Conservation (phyloP, 2,329 filamentous ascomycete species). For the Ceratocystis alfenasii region DNA sequence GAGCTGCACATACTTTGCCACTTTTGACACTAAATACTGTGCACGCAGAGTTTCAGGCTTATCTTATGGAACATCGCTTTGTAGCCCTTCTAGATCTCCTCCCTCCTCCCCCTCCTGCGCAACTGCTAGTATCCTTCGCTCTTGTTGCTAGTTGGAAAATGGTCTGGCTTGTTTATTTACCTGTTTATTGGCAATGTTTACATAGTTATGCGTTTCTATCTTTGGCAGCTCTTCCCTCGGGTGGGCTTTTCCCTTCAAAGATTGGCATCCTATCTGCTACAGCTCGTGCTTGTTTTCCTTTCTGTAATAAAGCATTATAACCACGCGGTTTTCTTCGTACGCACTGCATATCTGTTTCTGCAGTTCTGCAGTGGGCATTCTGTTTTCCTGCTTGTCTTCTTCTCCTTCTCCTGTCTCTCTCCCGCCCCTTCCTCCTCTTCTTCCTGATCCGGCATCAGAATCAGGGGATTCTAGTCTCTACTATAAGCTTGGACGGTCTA, state of each 20-base stretch:
- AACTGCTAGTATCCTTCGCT: not conserved
- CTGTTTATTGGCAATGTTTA: not conserved
- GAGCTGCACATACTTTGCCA: not conserved
- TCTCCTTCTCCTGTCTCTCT: too few species aligned
- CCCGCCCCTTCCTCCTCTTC: too few species aligned
- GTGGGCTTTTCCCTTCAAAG: not conserved
- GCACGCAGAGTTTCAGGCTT: conserved; percentile 1
- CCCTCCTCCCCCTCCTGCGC: not conserved
- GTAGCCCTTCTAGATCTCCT: not conserved
- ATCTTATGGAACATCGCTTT: not conserved
- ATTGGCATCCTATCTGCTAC: too few species aligned
- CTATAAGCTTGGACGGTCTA: too few species aligned
- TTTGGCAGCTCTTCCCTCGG: not conserved
- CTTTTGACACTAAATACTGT: not conserved
- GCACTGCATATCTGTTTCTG: too few species aligned
- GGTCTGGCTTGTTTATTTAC: not conserved
- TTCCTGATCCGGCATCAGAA: too few species aligned
- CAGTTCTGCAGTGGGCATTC: too few species aligned
- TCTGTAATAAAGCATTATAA: too few species aligned
- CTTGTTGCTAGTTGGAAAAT: not conserved
- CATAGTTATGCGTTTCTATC: not conserved
- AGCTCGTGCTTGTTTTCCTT: too few species aligned
- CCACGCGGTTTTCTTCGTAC: too few species aligned
- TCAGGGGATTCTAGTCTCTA: too few species aligned
- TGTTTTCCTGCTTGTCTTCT: too few species aligned